Percentiles rank a stretch among this genome's conserved stretches.
These are phyloP conservation scores for Aspergillus aculeatus DNA, from an alignment of 2,329 filamentous ascomycete species.

Conservation along the genomic window DNA sequence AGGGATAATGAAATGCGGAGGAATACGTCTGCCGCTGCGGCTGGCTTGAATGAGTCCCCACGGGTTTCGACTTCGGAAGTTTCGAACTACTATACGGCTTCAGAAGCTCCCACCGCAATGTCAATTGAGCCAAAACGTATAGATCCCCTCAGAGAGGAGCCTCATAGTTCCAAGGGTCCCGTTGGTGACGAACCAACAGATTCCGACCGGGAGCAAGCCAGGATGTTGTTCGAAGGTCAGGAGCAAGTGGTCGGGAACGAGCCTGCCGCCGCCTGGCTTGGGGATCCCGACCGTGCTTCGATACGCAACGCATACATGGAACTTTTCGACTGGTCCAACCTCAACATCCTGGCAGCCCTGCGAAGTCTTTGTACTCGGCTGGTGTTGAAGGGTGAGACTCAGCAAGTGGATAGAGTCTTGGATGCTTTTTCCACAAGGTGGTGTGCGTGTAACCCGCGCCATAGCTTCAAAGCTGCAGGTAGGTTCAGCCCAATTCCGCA, in stretches of 20 bases:
- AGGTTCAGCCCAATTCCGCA: constrained; percentile 36
- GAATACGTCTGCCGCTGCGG: constrained; percentile 26
- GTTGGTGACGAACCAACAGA: constrained; percentile 46
- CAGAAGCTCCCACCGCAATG: constrained; percentile 41
- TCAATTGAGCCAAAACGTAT: constrained; percentile 27
- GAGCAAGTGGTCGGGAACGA: constrained; percentile 78
- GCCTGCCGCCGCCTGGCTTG: constrained; percentile 83
- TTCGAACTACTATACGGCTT: constrained; percentile 47
- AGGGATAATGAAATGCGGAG: constrained; percentile 25
- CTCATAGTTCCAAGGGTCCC: constrained; percentile 19
- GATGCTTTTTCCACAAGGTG: constrained; percentile 85
- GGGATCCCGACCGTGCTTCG: constrained; percentile 56
- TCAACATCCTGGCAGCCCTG: constrained; percentile 76
- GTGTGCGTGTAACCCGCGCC: constrained; percentile 88
- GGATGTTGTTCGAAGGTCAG: constrained; percentile 75
- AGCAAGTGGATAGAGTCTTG: constrained; percentile 93
- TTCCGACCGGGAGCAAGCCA: constrained; percentile 73
- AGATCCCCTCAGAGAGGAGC: constrained; percentile 18
- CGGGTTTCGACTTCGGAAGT: constrained; percentile 38
- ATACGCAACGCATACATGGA: constrained; percentile 83
- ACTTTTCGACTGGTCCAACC: constrained; percentile 78
- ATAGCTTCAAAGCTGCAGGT: constrained; percentile 89
- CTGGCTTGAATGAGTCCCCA: constrained; percentile 31
- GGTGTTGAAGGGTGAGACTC: constrained; percentile 84
- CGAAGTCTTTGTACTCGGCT: constrained; percentile 79